Evolutionary conservation across 2,329 filamentous ascomycete genomes (phyloP).

Genomic region (Nannizzia gypsea): DNA sequence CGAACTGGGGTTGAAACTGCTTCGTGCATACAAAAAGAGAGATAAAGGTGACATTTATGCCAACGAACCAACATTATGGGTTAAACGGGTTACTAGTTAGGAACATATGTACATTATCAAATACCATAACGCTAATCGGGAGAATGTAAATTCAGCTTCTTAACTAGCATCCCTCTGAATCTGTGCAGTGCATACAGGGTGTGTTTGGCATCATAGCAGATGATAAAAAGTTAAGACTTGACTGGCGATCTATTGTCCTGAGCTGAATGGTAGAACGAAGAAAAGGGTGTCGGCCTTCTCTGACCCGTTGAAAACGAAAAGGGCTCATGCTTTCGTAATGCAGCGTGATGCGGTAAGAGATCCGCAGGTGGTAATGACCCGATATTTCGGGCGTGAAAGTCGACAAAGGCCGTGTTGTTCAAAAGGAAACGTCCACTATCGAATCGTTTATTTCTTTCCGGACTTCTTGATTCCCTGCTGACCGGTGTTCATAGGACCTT

Average conservation of each 20-base stretch:
- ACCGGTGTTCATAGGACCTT: conserved; percentile 70
- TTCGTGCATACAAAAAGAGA: conserved; percentile 61
- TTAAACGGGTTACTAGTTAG: conserved; percentile 60
- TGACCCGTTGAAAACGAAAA: background rate
- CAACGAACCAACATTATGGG: conserved; percentile 57
- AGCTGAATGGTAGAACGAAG: background rate
- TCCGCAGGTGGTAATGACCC: background rate
- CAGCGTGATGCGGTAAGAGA: background rate
- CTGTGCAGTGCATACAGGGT: background rate
- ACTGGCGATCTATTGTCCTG: background rate
- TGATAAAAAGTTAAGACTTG: background rate
- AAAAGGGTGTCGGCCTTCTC: background rate
- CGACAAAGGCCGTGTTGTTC: background rate
- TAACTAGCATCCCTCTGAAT: background rate
- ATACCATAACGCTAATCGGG: background rate
- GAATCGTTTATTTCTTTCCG: conserved; percentile 68
- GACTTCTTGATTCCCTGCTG: conserved; percentile 94
- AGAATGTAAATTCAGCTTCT: background rate
- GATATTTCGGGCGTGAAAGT: background rate
- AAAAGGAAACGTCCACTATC: background rate
- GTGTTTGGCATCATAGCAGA: background rate
- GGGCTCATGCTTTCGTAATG: background rate
- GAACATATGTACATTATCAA: conserved; percentile 1
- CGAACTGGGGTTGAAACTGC: conserved; percentile 62
- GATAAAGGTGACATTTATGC: conserved; percentile 46